Conservation (phyloP, 2,329 filamentous ascomycete species). For the Paraphaeosphaeria minitans region DNA sequence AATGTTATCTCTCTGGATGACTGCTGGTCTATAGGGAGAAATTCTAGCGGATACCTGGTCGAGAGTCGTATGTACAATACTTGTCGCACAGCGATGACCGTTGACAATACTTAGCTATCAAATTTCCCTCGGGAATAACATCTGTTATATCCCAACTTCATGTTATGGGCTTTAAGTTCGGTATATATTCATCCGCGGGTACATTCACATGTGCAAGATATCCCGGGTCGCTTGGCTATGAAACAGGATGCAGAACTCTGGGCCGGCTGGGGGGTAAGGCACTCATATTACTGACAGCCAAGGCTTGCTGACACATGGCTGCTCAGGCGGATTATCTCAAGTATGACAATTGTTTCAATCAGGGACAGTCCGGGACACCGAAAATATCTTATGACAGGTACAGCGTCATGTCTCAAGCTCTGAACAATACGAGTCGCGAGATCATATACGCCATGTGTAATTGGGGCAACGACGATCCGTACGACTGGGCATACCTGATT, state of each 20-base stretch:
- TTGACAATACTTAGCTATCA: conserved; percentile 53
- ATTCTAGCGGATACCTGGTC: conserved; percentile 46
- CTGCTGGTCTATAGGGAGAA: conserved; percentile 60
- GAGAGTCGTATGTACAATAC: conserved; percentile 5
- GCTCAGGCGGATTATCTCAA: conserved; percentile 37
- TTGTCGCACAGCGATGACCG: conserved; percentile 14
- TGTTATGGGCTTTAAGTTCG: conserved; percentile 61
- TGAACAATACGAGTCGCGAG: conserved; percentile 52
- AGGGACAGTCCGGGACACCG: conserved; percentile 37
- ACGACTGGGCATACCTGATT: conserved; percentile 39
- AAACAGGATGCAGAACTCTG: conserved; percentile 34
- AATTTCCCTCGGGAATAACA: conserved; percentile 64
- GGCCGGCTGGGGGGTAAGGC: conserved; percentile 37
- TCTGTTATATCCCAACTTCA: conserved; percentile 53
- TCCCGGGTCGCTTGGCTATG: conserved; percentile 39
- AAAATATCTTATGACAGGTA: conserved; percentile 55
- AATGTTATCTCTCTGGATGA: conserved; percentile 65
- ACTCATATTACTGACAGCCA: background rate
- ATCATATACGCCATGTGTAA: conserved; percentile 57
- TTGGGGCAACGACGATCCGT: conserved; percentile 57
- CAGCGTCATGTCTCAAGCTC: conserved; percentile 54
- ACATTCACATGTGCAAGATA: conserved; percentile 61
- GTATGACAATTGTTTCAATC: conserved; percentile 46
- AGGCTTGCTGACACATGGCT: background rate
- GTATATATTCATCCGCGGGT: conserved; percentile 66